phyloP scores from a whole-genome alignment of 352 stramenopile species.

The Pythium utonaiense region DNA sequence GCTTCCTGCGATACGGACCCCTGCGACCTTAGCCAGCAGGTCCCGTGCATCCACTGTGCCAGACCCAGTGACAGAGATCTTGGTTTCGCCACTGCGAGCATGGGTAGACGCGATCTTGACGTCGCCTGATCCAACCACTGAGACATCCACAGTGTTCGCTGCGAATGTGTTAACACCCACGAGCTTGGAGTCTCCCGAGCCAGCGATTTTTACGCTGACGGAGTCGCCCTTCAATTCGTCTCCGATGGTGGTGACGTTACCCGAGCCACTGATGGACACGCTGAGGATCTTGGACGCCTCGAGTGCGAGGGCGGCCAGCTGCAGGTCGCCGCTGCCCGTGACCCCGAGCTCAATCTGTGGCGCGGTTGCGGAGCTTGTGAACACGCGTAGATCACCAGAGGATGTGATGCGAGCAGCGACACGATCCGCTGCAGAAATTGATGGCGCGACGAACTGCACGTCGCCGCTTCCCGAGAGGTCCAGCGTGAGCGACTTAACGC shows the following conservation, averaged over 20 bases:
- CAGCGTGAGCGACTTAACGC: slow-evolving; percentile 21
- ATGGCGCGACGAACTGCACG: slow-evolving; percentile 27
- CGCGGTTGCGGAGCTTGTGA: slow-evolving; percentile 11
- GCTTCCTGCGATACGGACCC: slow-evolving; percentile 18
- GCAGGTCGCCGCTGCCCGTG: slow-evolving; percentile 24
- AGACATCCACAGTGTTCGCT: slow-evolving; percentile 12
- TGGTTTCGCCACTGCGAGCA: slow-evolving; percentile 9
- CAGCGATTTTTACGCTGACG: slow-evolving; percentile 15
- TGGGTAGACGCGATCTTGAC: slow-evolving; percentile 15
- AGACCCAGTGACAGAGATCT: slow-evolving; percentile 25
- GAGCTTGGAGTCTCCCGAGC: slow-evolving; percentile 24
- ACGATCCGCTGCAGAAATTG: slow-evolving; percentile 4
- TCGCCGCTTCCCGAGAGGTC: slow-evolving; percentile 27
- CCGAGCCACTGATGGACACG: slow-evolving; percentile 8
- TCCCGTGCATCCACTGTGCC: slow-evolving; percentile 23
- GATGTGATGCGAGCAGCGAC: slow-evolving; percentile 7
- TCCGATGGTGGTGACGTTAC: slow-evolving; percentile 12
- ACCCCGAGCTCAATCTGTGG: slow-evolving; percentile 5
- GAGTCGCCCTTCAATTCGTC: slow-evolving; percentile 9
- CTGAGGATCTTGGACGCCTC: neutral
- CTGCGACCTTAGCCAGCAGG: slow-evolving; percentile 11
- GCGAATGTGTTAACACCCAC: slow-evolving; percentile 18
- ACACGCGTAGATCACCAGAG: slow-evolving; percentile 21
- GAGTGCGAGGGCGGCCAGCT: slow-evolving; percentile 13
- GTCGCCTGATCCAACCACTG: slow-evolving; percentile 22